Percentiles rank a stretch among this genome's conserved stretches.
phyloP scores from a whole-genome alignment of 2,329 filamentous ascomycete genomes.

The Sarocladiaceae sp. region DNA sequence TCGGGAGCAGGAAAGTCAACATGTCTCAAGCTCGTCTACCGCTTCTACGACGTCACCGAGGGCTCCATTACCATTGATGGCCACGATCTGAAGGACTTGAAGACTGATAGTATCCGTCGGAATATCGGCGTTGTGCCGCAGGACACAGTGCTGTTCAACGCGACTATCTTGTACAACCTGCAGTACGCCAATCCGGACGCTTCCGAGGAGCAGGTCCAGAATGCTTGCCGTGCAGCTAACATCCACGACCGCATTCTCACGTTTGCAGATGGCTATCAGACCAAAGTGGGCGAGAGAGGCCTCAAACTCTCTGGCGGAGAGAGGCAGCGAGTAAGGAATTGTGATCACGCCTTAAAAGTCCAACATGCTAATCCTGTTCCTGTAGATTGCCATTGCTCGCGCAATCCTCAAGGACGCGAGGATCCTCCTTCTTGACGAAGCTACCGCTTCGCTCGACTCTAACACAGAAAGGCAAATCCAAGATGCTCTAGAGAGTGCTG shows the following conservation, averaged over 20 bases:
- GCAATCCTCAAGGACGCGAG: constrained; percentile 66
- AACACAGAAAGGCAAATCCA: constrained; percentile 57
- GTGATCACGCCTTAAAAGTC: neutral
- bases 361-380: neutral
- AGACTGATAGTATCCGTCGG: constrained; percentile 32
- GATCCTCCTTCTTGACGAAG: constrained; percentile 67
- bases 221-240: constrained; percentile 48
- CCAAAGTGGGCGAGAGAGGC: constrained; percentile 49
- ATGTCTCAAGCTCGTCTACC: constrained; percentile 44
- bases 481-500: constrained; percentile 43
- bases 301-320: constrained; percentile 56
- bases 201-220: constrained; percentile 43
- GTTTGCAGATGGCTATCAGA: constrained; percentile 49
- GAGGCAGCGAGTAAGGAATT: constrained; percentile 44
- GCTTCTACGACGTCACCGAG: constrained; percentile 44
- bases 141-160: constrained; percentile 46
- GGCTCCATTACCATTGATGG: constrained; percentile 44
- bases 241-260: constrained; percentile 51
- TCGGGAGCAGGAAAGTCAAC: constrained; percentile 46
- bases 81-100: constrained; percentile 38
- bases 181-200: constrained; percentile 46
- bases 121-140: constrained; percentile 43
- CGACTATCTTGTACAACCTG: constrained; percentile 52
- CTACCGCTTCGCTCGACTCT: constrained; percentile 65
- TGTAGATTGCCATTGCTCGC: constrained; percentile 51